Evolutionary conservation across 805 yeast species (phyloP).

Genomic region (Metschnikowia sp.): DNA sequence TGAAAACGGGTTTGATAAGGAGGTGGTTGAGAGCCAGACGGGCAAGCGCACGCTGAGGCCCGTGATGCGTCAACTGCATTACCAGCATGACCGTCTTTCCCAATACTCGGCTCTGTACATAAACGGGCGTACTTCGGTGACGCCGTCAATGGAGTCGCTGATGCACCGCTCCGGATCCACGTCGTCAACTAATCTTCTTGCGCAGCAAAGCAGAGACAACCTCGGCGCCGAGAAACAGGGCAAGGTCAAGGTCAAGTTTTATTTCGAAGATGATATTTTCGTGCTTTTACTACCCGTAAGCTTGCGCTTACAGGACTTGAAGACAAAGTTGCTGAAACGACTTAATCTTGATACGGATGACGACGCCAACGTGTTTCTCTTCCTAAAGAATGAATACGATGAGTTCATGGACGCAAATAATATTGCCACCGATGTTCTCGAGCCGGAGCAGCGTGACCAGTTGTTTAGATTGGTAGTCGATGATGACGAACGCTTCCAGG

Average conservation of each 20-base stretch:
- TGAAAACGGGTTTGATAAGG: constrained; percentile 60
- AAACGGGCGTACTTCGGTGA: constrained; percentile 22
- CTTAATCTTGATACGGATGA: constrained; percentile 36
- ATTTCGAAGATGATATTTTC: constrained; percentile 77
- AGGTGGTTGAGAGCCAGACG: constrained; percentile 23
- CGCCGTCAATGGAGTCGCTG: constrained; percentile 26
- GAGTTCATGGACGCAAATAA: constrained; percentile 33
- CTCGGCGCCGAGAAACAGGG: constrained; percentile 15
- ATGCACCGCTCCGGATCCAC: constrained; percentile 21
- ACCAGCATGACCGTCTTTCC: constrained; percentile 51
- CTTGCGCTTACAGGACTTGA: constrained; percentile 47
- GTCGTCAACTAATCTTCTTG: constrained; percentile 20
- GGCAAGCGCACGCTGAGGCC: constrained; percentile 27
- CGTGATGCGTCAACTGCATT: constrained; percentile 37
- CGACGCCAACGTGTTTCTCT: constrained; percentile 29
- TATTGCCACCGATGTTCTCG: constrained; percentile 27
- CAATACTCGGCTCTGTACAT: constrained; percentile 42
- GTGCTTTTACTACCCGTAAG: constrained; percentile 56
- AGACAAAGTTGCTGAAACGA: constrained; percentile 49
- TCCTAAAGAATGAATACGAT: constrained; percentile 41
- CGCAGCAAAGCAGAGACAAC: background rate
- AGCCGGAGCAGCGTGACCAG: constrained; percentile 23
- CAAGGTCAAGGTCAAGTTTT: constrained; percentile 67
- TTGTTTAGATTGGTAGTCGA: constrained; percentile 36
- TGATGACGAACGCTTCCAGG: constrained; percentile 38